Base-by-base conservation (phyloP, 2,329 filamentous ascomycete genomes). In the Epicoccum sorghinum region DNA sequence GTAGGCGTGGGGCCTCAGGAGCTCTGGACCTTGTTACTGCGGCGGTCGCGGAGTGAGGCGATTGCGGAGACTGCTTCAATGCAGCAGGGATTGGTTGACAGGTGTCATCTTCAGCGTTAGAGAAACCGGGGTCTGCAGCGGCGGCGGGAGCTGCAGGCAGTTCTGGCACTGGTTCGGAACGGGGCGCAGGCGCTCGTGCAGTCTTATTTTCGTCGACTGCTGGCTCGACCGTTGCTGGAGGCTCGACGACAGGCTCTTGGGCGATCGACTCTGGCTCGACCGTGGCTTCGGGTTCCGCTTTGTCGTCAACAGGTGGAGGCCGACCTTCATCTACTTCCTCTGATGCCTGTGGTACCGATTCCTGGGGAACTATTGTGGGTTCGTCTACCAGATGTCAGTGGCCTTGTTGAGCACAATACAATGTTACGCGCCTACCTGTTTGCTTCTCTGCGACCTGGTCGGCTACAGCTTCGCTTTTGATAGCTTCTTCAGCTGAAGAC, bases 21-120 rank as follows among this genome's bases (percentile, higher is more conserved):
- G 59, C 49, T 58, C 58, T 57, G 50, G 55, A 52, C 56, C 60
- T 65, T 27, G 61, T 59, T 42, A 57, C 60, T 45, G 61, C 60
- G 50, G 57, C 59, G 47, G 55, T 53, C 13, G 59, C 48, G 54
- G 66, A 66, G 52, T 58, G 63, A 57, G 63, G 61, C 48, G 62
- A 61, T 58, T 39, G 47, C 14, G 47, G 52, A 40, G 52, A 52
- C 42, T 52, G 52, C 47, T 66, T 60, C 40, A 59, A 56, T 25
- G 50, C 47, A 48, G 50, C 55, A 52, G 60, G 57, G 29, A 52
- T 56, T 50, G 61, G 52, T 47, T 62, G 59, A 50, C 58, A 60
- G 53, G 52, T 58, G 50, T 50, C 53, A 38, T 55, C 33, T 45
- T 52, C 52, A 30, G 50, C 37, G 30, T 53, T 47, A 43, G 57